Conservation (phyloP, 2,329 filamentous ascomycete species). For the Cyphellophora attinorum region DNA sequence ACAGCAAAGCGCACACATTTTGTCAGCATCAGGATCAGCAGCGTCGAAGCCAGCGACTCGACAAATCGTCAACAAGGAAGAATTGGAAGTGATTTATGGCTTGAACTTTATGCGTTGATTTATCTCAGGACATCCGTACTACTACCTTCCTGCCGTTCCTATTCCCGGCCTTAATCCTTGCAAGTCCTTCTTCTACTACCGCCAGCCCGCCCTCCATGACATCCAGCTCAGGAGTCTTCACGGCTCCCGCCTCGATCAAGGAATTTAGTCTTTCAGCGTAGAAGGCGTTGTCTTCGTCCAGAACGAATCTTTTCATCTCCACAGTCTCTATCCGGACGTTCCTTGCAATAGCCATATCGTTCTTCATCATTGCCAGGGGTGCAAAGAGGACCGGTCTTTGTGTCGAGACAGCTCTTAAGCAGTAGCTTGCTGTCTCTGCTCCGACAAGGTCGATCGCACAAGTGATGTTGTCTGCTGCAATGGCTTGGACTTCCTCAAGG, state of each 20-base stretch:
- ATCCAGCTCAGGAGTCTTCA: slow-evolving; percentile 24
- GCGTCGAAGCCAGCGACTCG: too few species aligned
- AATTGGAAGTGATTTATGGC: too few species aligned
- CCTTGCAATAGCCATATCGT: slow-evolving; percentile 17
- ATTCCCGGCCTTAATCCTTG: slow-evolving; percentile 25
- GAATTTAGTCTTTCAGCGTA: slow-evolving; percentile 25
- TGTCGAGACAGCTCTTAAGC: slow-evolving; percentile 21
- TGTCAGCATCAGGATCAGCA: too few species aligned
- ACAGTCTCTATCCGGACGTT: slow-evolving; percentile 26
- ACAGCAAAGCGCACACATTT: too few species aligned
- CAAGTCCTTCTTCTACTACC: slow-evolving; percentile 23
- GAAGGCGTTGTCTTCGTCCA: slow-evolving; percentile 20
- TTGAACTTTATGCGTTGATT: too few species aligned
- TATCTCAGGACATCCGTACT: slow-evolving; percentile 20
- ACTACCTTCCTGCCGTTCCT: slow-evolving; percentile 27
- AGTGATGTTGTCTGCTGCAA: slow-evolving; percentile 21
- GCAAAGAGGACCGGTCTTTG: slow-evolving; percentile 21
- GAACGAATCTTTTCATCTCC: slow-evolving; percentile 32
- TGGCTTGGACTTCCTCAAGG: slow-evolving; percentile 22
- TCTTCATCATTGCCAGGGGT: slow-evolving; percentile 27
- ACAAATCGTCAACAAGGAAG: too few species aligned
- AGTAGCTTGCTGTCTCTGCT: slow-evolving; percentile 23
- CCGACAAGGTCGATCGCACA: slow-evolving; percentile 31
- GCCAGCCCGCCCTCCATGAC: slow-evolving; percentile 26
- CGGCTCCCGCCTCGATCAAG: slow-evolving; percentile 20